Evolutionary conservation across 2,329 filamentous ascomycete species (phyloP), one percentile per base, ranked within the genome.

Genomic region (Colletotrichum sp.): DNA sequence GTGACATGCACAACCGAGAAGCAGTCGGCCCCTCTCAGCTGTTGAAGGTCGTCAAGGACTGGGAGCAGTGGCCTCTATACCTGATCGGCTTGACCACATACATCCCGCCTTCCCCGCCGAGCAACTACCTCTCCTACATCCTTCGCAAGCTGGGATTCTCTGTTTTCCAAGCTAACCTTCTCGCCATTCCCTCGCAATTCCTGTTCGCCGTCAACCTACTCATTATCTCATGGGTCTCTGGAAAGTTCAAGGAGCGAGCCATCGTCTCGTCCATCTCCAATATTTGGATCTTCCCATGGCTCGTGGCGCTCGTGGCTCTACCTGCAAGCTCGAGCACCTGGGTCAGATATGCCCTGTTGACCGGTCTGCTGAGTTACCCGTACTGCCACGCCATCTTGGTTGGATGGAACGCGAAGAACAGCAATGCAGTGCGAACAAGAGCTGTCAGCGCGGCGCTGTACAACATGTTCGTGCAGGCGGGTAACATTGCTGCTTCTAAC

Each of bases 61-160:
- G 89, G 79, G 89, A 92, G 76, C 84, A 92, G 77, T 93, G 89
- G 90, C 89, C 87, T 4, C 79, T 89, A 24, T 91, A 90, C 76
- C 75, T 89, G 55, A 84, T 90, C 27, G 89, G 89, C 0, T 80
- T 91, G 6, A 90, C 81, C 65, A 77, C 79, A 1, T 86, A 86
- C 66, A 86, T 87, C 67, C 84, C 85, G 0, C 82, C 83, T 1
- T 75, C 83, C 1, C 84, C 87, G 3, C 84, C 85, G 12, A 80
- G 76, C 71, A 85, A 82, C 1, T 89, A 89, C 63, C 80, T 89
- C 12, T 85, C 87, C 9, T 83, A 83, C 67, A 86, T 85, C 16
- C 80, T 88, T 1, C 82, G 82, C 2, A 78, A 83, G 27, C 80
- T 88, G 34, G 86, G 86, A 0, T 86, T 85, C 61, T 83, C 82